phyloP scores from a whole-genome alignment of 306 rosid species.

The Cicer arietinum region DNA sequence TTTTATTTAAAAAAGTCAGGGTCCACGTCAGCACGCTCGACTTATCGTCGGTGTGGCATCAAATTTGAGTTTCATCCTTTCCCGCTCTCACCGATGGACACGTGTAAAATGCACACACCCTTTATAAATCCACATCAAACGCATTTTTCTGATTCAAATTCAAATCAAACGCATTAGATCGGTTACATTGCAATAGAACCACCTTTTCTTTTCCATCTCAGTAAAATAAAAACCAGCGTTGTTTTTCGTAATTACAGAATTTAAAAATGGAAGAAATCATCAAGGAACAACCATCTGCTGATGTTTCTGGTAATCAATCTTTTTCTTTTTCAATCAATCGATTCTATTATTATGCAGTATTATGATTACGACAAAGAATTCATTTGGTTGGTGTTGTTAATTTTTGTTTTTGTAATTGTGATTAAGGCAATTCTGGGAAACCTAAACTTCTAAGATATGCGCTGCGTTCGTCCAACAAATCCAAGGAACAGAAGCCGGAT shows the following conservation, averaged over 20 bases:
- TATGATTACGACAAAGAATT: neutral
- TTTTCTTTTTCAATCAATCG: neutral
- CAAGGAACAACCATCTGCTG: conserved; percentile 57
- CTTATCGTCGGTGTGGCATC: neutral
- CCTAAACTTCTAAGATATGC: conserved; percentile 62
- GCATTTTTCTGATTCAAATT: neutral
- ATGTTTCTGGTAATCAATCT: conserved; percentile 41
- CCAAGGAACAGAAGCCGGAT: conserved; percentile 53
- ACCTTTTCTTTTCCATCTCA: neutral
- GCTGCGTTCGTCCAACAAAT: conserved; percentile 61
- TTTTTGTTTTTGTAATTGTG: neutral
- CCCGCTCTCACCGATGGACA: conserved; percentile 57
- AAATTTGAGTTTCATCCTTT: conserved; percentile 40
- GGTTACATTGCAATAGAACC: conserved; percentile 8
- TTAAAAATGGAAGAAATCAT: conserved; percentile 29
- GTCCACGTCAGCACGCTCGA: conserved; percentile 32
- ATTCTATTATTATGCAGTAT: neutral
- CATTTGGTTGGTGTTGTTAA: neutral
- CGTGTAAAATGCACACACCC: conserved; percentile 18
- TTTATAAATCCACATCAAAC: conserved; percentile 43
- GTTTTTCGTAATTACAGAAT: neutral
- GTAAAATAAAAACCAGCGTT: neutral
- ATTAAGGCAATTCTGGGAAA: conserved; percentile 56
- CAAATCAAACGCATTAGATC: conserved; percentile 1
- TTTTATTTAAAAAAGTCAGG: neutral